Base-by-base conservation (phyloP, 768 basidiomycete genomes). In the Tylopilus balloui region DNA sequence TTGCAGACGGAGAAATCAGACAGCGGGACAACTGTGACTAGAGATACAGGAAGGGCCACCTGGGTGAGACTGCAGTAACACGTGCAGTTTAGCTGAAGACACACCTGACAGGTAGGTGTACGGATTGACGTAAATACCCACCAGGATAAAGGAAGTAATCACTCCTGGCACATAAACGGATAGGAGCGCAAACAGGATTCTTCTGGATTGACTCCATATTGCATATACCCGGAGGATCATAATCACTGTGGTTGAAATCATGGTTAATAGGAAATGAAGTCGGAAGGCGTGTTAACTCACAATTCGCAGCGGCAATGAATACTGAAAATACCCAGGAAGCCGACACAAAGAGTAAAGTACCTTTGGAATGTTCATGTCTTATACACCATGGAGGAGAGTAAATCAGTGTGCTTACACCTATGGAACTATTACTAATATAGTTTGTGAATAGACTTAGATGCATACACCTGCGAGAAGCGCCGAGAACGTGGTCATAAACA, bases 191-290 rank as follows among this genome's bases (percentile, higher is more conserved):
- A 1, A 23, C n/a, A 47, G 27, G 12, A 47, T 39, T 21, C 27
- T 23, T 23, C 29, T 47, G 10, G 45, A 47, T 31, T 10, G 27
- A 29, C 17, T 39, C 45, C 45, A 47, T 28, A 47, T 39, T n/a
- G 45, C 45, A 47, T 47, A 47, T 29, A 47, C 37, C 1, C 20
- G 19, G 36, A 47, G 24, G 11, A 38, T 31, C 37, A 47, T 47
- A 3, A 47, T 20, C 27, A 31, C 45, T 47, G 28, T 45, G n/a
- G 12, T 19, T 24, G 32, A 17, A 24, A 25, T 3, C 14, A 37
- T 28, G 11, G 3, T 17, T 17, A n/a, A 3, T 32, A 15, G 23
- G 3, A 15, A 23, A 17, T 11, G n/a, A 9, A 34, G 6, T 24
- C 4, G n/a, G n/a, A 17, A 2, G 11, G 15, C 8, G 11, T 8